Percentiles rank a stretch among this genome's conserved stretches.
phyloP scores from a whole-genome alignment of 306 rosid genomes.

The Corylus avellana region DNA sequence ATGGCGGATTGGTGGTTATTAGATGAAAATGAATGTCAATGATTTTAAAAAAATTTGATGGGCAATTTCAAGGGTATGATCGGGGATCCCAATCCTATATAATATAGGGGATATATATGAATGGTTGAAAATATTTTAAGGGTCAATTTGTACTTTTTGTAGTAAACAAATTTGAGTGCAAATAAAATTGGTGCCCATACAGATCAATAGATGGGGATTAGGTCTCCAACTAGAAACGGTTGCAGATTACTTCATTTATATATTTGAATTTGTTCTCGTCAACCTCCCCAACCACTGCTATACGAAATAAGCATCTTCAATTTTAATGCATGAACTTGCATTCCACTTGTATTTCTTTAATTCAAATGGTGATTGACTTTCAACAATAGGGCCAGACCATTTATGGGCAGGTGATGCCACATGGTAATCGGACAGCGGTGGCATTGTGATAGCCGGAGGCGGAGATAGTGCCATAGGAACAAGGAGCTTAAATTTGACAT shows the following conservation, averaged over 20 bases:
- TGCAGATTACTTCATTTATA: not conserved
- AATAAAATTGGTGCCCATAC: not conserved
- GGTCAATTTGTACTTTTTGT: not conserved
- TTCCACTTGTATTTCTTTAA: not conserved
- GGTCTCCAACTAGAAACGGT: conserved; percentile 5
- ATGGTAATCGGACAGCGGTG: conserved; percentile 2
- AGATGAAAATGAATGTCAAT: too few species aligned
- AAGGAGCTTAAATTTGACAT: too few species aligned
- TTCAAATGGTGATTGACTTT: not conserved
- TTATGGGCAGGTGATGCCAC: not conserved
- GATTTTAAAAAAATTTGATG: too few species aligned
- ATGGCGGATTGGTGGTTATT: too few species aligned
- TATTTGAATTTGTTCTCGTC: not conserved
- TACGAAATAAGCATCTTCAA: not conserved
- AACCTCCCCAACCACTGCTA: conserved; percentile 8
- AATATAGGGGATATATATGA: too few species aligned
- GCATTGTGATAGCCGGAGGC: not conserved
- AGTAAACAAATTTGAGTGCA: not conserved
- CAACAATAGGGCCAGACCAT: not conserved
- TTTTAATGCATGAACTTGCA: conserved; percentile 17
- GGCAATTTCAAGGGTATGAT: too few species aligned
- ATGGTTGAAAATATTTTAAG: too few species aligned
- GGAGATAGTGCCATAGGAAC: too few species aligned
- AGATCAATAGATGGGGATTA: not conserved
- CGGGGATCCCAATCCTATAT: too few species aligned